Percentiles rank a stretch among this genome's conserved stretches.
Evolutionary conservation across 768 basidiomycete species (phyloP).

Genomic region (Tylopilus rubrobrunneus): DNA sequence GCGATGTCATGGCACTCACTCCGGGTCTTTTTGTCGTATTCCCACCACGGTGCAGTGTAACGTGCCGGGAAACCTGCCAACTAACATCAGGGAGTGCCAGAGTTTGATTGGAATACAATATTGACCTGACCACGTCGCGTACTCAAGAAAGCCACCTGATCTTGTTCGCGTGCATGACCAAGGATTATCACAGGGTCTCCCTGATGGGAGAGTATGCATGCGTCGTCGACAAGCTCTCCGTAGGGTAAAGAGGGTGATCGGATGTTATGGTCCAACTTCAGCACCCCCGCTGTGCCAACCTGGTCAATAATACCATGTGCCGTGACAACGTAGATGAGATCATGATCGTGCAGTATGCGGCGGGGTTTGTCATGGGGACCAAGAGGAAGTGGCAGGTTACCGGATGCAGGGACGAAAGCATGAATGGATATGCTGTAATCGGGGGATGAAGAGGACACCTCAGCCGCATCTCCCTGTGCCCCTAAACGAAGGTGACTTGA

Average conservation of each 20-base stretch:
- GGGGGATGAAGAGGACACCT: background rate
- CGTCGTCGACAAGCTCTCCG: slow-evolving; percentile 40
- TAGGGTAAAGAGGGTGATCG: slow-evolving; percentile 20
- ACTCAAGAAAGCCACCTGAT: slow-evolving; percentile 30
- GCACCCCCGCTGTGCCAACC: slow-evolving; percentile 15
- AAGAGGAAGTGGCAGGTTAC: slow-evolving; percentile 15
- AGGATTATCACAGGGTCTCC: slow-evolving; percentile 30
- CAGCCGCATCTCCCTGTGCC: background rate
- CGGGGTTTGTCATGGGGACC: slow-evolving; percentile 39
- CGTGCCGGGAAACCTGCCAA: slow-evolving; percentile 7
- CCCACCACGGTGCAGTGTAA: slow-evolving; percentile 28
- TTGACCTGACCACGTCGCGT: slow-evolving; percentile 23
- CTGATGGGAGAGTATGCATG: slow-evolving; percentile 33
- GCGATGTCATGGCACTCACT: slow-evolving; percentile 39
- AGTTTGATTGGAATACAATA: background rate
- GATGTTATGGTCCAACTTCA: slow-evolving; percentile 16
- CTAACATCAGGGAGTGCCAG: slow-evolving; percentile 1
- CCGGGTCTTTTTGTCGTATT: slow-evolving; percentile 37
- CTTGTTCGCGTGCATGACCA: slow-evolving; percentile 36
- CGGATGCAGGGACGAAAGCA: background rate
- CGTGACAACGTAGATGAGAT: slow-evolving; percentile 31
- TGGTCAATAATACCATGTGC: slow-evolving; percentile 38
- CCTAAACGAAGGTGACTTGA: background rate
- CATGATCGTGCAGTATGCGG: slow-evolving; percentile 28
- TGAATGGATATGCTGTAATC: background rate